A percentile compares a stretch with the other conserved stretches of the same genome.
phyloP scores from a whole-genome alignment of 192 early-diverging fungal species.

The Piromyces finnis region DNA sequence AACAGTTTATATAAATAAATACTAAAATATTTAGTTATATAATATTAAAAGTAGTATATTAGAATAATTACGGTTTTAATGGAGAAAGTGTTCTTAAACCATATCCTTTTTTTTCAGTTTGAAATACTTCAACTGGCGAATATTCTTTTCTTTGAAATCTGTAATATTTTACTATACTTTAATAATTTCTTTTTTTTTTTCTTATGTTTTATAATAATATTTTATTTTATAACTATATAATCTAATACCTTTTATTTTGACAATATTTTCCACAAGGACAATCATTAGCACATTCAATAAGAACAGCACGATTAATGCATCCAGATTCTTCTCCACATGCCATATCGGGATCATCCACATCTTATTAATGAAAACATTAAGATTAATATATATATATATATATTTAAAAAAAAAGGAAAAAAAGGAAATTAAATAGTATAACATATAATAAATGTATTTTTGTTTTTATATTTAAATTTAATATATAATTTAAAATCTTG shows the following conservation, averaged over 20 bases:
- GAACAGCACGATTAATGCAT: slow-evolving; percentile 66
- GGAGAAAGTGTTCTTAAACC: slow-evolving; percentile 55
- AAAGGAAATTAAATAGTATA: no score
- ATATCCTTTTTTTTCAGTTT: slow-evolving; percentile 82
- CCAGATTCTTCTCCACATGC: slow-evolving; percentile 78
- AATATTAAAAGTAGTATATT: no score
- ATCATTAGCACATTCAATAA: slow-evolving; percentile 10
- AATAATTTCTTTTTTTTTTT: slow-evolving; percentile 2
- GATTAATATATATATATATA: no score
- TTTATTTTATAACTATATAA: background rate
- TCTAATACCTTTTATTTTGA: slow-evolving; percentile 57
- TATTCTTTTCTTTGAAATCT: slow-evolving; percentile 77
- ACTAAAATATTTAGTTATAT: no score
- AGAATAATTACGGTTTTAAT: background rate
- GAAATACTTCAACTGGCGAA: slow-evolving; percentile 69
- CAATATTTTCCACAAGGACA: slow-evolving; percentile 81
- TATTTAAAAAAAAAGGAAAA: no score
- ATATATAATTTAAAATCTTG: no score
- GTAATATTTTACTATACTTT: background rate
- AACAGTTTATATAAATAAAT: no score
- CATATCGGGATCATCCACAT: slow-evolving; percentile 28
- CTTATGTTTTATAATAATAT: background rate
- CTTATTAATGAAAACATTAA: slow-evolving; percentile 4
- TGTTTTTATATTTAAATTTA: no score
- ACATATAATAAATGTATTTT: no score